Evolutionary conservation across 352 stramenopile genomes (phyloP), one percentile per base, ranked within the genome.

Genomic region (Phytophthora palmivora): DNA sequence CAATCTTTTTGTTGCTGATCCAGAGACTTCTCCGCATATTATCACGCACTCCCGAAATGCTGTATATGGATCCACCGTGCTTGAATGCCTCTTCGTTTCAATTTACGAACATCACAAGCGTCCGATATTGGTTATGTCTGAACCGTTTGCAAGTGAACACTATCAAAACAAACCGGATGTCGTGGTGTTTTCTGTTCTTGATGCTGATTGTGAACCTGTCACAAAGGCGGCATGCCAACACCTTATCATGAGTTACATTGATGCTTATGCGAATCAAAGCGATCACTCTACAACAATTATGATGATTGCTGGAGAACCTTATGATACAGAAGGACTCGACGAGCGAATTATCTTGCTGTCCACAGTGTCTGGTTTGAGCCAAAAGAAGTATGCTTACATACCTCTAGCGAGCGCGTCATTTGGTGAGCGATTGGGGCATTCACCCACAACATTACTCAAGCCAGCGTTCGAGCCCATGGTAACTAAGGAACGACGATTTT

Each of bases 331-430:
- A 14, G 26, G 16, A 2, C 42, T 82, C n/a, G 72, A 78, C 21
- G 64, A 72, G 1, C 12, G 56, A 15, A 58, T 79, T 6, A 14
- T 68, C 0, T 43, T 83, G 18, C 10, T 80, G 0, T 76, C 71
- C 0, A 74, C 68, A 2, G 56, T 79, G 2, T 63, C 69, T 0
- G 21, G 59, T 8, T 24, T 63, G 0, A n/a, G 5, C 1, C 58
- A 58, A 43, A 33, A 26, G 15, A 63, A 50, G 32, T 58, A 72
- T 39, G 51, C 70, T 0, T 64, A 76, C 41, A 5, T 78, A 1
- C 58, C 78, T 7, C 32, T 79, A 42, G 81, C 72, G 8, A 76
- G 69, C 21, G 61, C 42, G 19, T 73, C 68, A 4, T 90, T 90
- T 24, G 67, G 50, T 4, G 79, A 84, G 46, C 63, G 71, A 0